phyloP scores from a whole-genome alignment of 1,139 yeast genomes.

The Pichia kudriavzevii region DNA sequence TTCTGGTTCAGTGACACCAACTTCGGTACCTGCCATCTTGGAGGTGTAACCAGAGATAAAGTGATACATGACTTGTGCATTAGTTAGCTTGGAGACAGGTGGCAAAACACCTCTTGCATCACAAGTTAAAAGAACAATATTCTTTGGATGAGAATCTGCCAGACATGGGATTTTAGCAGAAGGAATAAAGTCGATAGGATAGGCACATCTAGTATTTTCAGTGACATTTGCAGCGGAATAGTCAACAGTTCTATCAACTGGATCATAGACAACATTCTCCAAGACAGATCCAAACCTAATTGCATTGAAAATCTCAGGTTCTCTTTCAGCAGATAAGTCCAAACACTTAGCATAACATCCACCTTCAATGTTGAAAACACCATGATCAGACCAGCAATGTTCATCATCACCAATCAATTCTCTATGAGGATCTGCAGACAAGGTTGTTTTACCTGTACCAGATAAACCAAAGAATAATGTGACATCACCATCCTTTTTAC shows the following conservation, averaged over 20 bases:
- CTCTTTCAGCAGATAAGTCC: slow-evolving; percentile 83
- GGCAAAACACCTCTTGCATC: slow-evolving; percentile 98
- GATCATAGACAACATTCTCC: slow-evolving; percentile 90
- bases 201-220: slow-evolving; percentile 97
- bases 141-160: slow-evolving; percentile 85
- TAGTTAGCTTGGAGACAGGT: slow-evolving; percentile 89
- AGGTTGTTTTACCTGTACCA: slow-evolving; percentile 97
- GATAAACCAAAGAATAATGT: slow-evolving; percentile 94
- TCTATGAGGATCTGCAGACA: slow-evolving; percentile 95
- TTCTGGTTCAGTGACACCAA: slow-evolving; percentile 97
- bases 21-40: slow-evolving; percentile 99
- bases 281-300: slow-evolving; percentile 89
- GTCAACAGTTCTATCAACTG: slow-evolving; percentile 72
- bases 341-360: slow-evolving; percentile 99
- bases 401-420: slow-evolving; percentile 96
- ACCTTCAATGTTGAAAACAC: slow-evolving; percentile 99
- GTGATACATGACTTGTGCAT: slow-evolving; percentile 98
- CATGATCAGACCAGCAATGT: slow-evolving; percentile 98
- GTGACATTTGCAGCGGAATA: slow-evolving; percentile 77
- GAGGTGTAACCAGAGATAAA: slow-evolving; percentile 98
- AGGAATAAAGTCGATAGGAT: slow-evolving; percentile 95
- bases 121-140: slow-evolving; percentile 88
- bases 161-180: slow-evolving; percentile 94
- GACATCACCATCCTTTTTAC: slow-evolving; percentile 60
- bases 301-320: slow-evolving; percentile 96